These are phyloP conservation scores for Rubus parviflorus DNA, from an alignment of 306 rosid species.

Conservation along the genomic window DNA sequence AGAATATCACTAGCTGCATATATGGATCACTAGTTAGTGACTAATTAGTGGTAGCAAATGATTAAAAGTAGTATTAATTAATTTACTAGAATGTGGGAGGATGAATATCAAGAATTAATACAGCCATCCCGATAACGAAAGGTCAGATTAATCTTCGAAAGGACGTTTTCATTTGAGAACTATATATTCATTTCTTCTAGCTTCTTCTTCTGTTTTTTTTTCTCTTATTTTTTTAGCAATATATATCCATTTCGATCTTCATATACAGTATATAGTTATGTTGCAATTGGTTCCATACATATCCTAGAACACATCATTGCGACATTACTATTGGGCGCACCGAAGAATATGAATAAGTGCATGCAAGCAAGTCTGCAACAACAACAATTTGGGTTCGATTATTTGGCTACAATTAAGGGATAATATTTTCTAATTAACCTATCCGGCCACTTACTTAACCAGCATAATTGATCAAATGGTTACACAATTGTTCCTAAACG, in stretches of 20 bases:
- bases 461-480: no score
- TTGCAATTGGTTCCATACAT: not conserved
- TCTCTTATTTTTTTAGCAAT: no score
- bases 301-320: no score
- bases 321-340: not conserved
- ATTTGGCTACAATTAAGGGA: no score
- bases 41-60: not conserved
- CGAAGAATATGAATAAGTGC: no score
- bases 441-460: no score
- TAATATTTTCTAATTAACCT: no score
- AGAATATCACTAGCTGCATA: not conserved
- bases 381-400: not conserved
- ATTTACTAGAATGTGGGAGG: not conserved
- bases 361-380: no score
- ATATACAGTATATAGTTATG: not conserved
- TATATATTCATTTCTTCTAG: not conserved
- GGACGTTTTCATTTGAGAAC: not conserved
- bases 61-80: not conserved
- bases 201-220: no score
- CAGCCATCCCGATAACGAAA: slow-evolving; percentile 11
- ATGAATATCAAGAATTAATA: not conserved
- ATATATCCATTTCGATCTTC: not conserved
- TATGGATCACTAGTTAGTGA: not conserved
- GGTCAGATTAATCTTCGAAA: slow-evolving; percentile 11
- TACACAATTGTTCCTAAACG: no score